Conservation (phyloP, 176 grass and related monocot genomes). For the Carex scoparia region DNA sequence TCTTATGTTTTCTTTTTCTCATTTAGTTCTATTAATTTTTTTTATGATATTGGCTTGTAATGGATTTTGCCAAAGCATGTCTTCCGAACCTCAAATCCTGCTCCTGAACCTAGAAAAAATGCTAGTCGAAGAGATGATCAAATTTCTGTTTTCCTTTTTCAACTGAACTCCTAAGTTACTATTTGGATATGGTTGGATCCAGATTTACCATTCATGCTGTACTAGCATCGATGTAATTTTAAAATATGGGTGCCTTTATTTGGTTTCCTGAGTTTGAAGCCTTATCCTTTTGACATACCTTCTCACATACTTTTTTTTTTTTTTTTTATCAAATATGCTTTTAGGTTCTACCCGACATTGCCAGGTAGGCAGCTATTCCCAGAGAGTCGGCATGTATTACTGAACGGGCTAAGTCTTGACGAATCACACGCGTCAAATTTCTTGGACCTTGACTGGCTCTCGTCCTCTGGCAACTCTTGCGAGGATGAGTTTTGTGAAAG, state of each 20-base stretch:
- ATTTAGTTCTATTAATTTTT: background rate
- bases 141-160: background rate
- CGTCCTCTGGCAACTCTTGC: constrained; percentile 81
- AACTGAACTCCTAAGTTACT: background rate
- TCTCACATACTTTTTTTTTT: background rate
- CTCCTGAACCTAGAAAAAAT: background rate
- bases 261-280: background rate
- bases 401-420: constrained; percentile 49
- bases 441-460: constrained; percentile 78
- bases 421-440: constrained; percentile 89
- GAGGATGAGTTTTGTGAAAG: constrained; percentile 79
- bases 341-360: constrained; percentile 39
- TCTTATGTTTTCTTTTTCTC: background rate
- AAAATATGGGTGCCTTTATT: background rate
- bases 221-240: background rate
- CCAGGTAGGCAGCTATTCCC: constrained; percentile 46
- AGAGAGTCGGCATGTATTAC: constrained; percentile 47
- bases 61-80: background rate
- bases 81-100: background rate
- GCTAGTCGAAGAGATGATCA: background rate
- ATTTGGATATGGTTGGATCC: background rate
- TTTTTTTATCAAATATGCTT: constrained; percentile 11
- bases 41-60: background rate
- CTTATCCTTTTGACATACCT: background rate
- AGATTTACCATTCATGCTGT: background rate